Evolutionary conservation across 345 rosid species (phyloP), one percentile per base, ranked within the genome.

Genomic region (Geranium rotundifolium): DNA sequence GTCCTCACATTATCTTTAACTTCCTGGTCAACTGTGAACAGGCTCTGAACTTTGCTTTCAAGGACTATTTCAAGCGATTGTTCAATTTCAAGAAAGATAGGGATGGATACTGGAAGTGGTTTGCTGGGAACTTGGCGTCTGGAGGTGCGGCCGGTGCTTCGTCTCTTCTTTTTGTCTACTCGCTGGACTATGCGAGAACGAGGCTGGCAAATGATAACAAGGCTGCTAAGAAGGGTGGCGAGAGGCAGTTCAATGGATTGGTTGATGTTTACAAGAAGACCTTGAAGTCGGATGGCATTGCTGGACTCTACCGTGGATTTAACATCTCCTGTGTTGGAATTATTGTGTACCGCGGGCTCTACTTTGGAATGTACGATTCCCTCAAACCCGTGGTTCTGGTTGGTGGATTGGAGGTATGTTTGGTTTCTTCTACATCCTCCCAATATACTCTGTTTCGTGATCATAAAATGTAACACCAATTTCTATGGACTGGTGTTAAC

Each of bases 61-160:
- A 81, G 63, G 83, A 81, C 62, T 70, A 81, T 63, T 81, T 81
- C 67, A 81, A 81, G 72, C 74, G 77, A 30, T 50, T 81, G 66
- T 81, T 81, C 58, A 76, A 79, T 74, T 81, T 81, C 72, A 81
- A 79, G 79, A 79, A 81, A 65, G 81, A 81, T 60, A 71, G 65
- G 54, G 83, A 81, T 65, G 83, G 82, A 30, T 81, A 81, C 69
- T 78, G 82, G 82, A 78, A 78, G 55, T 81, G 85, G 85, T 81
- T 81, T 73, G 84, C 79, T 23, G 84, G 87, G 60, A 82, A 82
- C 69, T 68, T 82, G 82, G 87, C 87, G 23, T 83, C 87, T 54
- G 87, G 87, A 72, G 87, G 83, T 34, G 76, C 79, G 52, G 87
- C 87, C 64, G 87, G 85, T 52, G 87, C 85, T 63, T 71, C 87